phyloP scores from a whole-genome alignment of 768 basidiomycete genomes.

The Jaapia argillacea region DNA sequence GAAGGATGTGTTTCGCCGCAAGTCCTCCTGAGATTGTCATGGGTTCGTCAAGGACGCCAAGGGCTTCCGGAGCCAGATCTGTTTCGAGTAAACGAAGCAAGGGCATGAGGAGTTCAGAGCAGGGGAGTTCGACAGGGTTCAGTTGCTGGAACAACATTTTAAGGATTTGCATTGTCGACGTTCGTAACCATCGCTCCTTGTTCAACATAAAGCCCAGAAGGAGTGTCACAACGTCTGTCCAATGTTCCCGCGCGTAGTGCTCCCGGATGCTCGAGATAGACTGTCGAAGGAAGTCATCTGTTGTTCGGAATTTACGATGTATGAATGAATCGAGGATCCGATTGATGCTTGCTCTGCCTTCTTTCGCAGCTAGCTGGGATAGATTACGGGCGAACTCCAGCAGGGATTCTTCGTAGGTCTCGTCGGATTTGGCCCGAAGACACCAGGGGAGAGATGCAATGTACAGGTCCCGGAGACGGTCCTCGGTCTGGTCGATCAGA shows the following conservation, averaged over 20 bases:
- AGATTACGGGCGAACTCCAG: conserved; percentile 68
- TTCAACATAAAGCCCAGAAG: conserved; percentile 86
- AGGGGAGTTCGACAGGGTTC: conserved; percentile 60
- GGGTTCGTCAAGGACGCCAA: conserved; percentile 92
- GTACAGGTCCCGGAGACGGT: conserved; percentile 75
- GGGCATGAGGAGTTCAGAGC: conserved; percentile 86
- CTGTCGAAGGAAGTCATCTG: conserved; percentile 89
- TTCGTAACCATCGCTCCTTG: conserved; percentile 67
- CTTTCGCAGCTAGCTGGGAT: conserved; percentile 56
- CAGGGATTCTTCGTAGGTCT: conserved; percentile 46
- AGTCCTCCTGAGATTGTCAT: conserved; percentile 69
- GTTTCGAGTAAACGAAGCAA: conserved; percentile 82
- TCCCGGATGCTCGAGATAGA: conserved; percentile 80
- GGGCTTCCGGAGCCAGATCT: conserved; percentile 72
- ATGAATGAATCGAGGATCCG: conserved; percentile 88
- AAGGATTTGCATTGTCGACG: conserved; percentile 79
- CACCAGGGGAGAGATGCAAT: conserved; percentile 83
- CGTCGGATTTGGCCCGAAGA: conserved; percentile 65
- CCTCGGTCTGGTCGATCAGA: conserved; percentile 61
- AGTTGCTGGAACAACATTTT: conserved; percentile 84
- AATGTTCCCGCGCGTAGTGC: conserved; percentile 65
- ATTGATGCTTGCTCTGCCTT: conserved; percentile 69
- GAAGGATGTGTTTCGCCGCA: conserved; percentile 76
- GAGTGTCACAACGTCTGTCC: conserved; percentile 75
- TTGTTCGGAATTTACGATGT: conserved; percentile 79